Base-by-base conservation (phyloP, 306 rosid genomes). In the Begonia peltatifolia region DNA sequence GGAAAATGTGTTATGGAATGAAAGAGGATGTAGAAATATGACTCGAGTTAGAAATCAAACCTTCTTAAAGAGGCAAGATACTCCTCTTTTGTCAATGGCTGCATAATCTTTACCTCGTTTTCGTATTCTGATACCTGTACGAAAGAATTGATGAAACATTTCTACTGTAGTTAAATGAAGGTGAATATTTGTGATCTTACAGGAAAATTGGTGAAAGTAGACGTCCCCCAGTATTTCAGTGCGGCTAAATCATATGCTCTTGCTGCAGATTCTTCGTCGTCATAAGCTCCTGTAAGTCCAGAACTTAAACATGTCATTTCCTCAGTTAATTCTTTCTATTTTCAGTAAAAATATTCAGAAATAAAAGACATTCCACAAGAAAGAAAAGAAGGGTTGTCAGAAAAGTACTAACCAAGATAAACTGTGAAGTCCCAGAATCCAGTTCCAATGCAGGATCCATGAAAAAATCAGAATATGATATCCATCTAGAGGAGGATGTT, bases 171-270 rank as follows among this genome's bases (percentile, higher is more conserved):
- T 11, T n/a, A 50, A 23, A 49, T n/a, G 38, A 53, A 4, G 18
- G 14, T 48, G 9, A 30, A 42, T 11, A 10, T 41, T 2, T 7
- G 23, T 42, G 17, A 46, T 47, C 69, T 14, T 79, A 82, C 92
- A 14, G 93, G 87, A 23, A 89, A 89, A 63, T 89, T 89, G 54
- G 80, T 89, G 79, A 84, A 74, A 53, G 85, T 84, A 14, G 93
- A 68, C 36, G 76, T 57, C 55, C 97, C 97, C 94, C 97, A 84
- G 23, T 89, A 84, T 74, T 84, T 89, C 38, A 82, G 63, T 42
- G 97, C 95, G 55, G 87, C 97, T 73, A 89, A 70, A 74, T 89
- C 97, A 71, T 89, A 89, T 44, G 95, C 97, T 58, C 95, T 76
- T 51, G 95, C 95, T 4, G 95, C 97, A 36, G 84, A 82, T 68